A percentile compares a stretch with the other conserved stretches of the same genome.
phyloP scores from a whole-genome alignment of 2,329 filamentous ascomycete genomes.

The Magnaporthiopsis rhizophila region DNA sequence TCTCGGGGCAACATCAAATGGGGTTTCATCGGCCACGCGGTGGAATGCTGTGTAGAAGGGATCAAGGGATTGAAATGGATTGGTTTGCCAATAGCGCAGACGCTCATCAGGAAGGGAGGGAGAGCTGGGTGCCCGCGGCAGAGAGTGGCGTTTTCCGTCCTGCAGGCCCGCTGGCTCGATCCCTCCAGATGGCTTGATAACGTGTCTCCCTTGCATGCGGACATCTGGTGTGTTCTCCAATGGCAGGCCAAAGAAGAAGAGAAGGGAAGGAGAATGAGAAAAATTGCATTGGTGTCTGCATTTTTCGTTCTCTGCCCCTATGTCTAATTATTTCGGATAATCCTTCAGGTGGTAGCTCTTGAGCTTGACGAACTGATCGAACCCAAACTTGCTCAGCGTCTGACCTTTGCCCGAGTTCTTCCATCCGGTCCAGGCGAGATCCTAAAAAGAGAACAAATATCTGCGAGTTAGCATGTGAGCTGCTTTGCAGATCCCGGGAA shows the following conservation, averaged over 20 bases:
- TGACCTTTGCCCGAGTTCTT: slow-evolving; percentile 93
- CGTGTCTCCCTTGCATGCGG: neutral
- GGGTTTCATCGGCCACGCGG: neutral
- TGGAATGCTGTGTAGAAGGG: neutral
- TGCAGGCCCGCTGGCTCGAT: neutral
- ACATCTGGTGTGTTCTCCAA: neutral
- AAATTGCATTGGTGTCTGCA: neutral
- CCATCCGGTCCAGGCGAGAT: slow-evolving; percentile 95
- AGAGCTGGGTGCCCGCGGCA: neutral
- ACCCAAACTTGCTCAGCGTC: slow-evolving; percentile 82
- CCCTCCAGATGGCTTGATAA: neutral
- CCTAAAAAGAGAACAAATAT: slow-evolving; percentile 45
- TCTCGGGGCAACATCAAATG: no score
- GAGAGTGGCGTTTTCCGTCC: neutral
- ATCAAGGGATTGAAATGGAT: neutral
- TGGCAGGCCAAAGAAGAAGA: no score
- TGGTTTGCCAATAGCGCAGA: neutral
- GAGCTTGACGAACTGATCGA: slow-evolving; percentile 91
- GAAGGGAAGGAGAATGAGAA: neutral
- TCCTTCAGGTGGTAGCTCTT: slow-evolving; percentile 96
- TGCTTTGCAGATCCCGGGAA: slow-evolving; percentile 6
- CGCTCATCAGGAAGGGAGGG: neutral
- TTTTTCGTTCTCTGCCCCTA: neutral
- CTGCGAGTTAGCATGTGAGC: neutral
- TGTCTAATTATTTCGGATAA: slow-evolving; percentile 46